A percentile compares a stretch with the other conserved stretches of the same genome.
phyloP scores from a whole-genome alignment of 2,329 filamentous ascomycete species.

The Curvularia verruculosa region DNA sequence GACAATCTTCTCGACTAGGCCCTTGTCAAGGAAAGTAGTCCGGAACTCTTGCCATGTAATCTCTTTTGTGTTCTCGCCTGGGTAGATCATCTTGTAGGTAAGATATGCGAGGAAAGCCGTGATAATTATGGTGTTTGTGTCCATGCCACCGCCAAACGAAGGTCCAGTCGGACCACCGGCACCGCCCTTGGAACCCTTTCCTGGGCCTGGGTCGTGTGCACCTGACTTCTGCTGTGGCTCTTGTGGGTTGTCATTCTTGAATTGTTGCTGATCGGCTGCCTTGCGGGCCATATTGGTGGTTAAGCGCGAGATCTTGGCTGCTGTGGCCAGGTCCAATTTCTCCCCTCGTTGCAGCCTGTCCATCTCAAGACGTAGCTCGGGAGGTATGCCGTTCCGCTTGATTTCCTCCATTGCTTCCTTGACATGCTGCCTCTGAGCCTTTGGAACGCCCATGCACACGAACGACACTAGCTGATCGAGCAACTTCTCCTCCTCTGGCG shows the following conservation, averaged over 20 bases:
- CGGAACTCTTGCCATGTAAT: slow-evolving; percentile 98
- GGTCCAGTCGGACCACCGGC: slow-evolving; percentile 25
- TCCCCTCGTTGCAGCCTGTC: slow-evolving; percentile 59
- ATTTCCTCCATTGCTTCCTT: slow-evolving; percentile 67
- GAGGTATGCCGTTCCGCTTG: slow-evolving; percentile 71
- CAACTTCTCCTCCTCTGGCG: slow-evolving; percentile 61
- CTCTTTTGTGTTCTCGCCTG: slow-evolving; percentile 71
- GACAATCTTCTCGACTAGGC: slow-evolving; percentile 88
- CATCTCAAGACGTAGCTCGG: slow-evolving; percentile 69
- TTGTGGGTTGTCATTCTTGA: slow-evolving; percentile 30
- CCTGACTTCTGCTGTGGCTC: slow-evolving; percentile 53
- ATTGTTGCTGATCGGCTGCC: slow-evolving; percentile 50
- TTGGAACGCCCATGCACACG: slow-evolving; percentile 65
- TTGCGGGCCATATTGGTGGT: slow-evolving; percentile 63
- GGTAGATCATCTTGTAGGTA: slow-evolving; percentile 65
- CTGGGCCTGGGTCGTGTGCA: slow-evolving; percentile 54
- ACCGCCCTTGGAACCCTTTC: slow-evolving; percentile 36
- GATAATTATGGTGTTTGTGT: slow-evolving; percentile 62
- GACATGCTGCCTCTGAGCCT: slow-evolving; percentile 65
- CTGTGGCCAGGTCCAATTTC: slow-evolving; percentile 59
- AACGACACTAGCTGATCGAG: slow-evolving; percentile 63
- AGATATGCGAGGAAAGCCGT: slow-evolving; percentile 67
- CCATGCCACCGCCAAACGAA: slow-evolving; percentile 49
- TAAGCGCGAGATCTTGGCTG: slow-evolving; percentile 65
- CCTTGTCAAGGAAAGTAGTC: slow-evolving; percentile 93